phyloP scores from a whole-genome alignment of 2,329 filamentous ascomycete species.

The Gnomoniopsis sp. region DNA sequence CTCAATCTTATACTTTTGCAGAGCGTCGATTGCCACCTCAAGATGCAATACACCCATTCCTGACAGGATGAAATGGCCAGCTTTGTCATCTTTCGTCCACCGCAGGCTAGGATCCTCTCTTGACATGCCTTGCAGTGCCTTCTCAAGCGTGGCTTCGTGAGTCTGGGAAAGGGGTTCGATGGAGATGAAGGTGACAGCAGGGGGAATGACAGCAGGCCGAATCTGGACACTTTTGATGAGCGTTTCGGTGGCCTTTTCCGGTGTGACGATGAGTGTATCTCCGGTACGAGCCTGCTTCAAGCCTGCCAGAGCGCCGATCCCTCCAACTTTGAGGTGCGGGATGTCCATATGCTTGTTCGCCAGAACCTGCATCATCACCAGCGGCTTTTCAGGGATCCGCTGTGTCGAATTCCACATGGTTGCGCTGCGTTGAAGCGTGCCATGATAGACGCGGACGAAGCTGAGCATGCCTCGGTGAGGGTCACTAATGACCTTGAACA shows the following conservation, averaged over 20 bases:
- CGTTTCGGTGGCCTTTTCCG: conserved; percentile 60
- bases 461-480: conserved; percentile 81
- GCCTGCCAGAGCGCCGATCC: conserved; percentile 91
- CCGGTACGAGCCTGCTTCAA: conserved; percentile 90
- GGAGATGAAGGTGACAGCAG: conserved; percentile 94
- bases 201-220: conserved; percentile 82
- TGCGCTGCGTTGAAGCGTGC: conserved; percentile 69
- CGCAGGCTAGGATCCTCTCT: conserved; percentile 91
- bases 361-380: conserved; percentile 83
- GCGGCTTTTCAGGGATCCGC: conserved; percentile 72
- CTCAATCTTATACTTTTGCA: conserved; percentile 84
- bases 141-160: conserved; percentile 73
- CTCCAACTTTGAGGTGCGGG: conserved; percentile 73
- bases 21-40: conserved; percentile 84
- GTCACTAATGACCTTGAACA: conserved; percentile 96
- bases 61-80: conserved; percentile 86
- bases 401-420: conserved; percentile 86
- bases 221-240: conserved; percentile 74
- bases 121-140: conserved; percentile 72
- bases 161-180: conserved; percentile 66
- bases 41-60: conserved; percentile 97
- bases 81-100: conserved; percentile 81
- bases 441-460: conserved; percentile 89
- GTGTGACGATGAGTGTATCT: conserved; percentile 80
- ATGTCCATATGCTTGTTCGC: conserved; percentile 85